Base-by-base conservation (phyloP, 2,329 filamentous ascomycete genomes). In the Aspergillus terreus region DNA sequence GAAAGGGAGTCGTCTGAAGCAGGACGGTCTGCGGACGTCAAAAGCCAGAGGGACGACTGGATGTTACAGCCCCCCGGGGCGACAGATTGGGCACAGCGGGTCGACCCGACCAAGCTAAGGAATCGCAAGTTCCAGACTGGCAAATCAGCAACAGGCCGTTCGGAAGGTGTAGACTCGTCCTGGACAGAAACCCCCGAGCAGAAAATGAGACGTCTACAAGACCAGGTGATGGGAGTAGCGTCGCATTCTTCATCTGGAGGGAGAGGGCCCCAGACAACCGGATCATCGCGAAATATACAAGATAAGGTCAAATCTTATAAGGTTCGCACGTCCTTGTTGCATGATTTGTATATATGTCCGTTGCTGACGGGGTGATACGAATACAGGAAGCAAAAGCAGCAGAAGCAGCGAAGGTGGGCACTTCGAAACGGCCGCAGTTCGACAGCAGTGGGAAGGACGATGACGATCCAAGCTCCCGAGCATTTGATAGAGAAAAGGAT, bases 141-240 rank as follows among this genome's bases (percentile, higher is more conserved):
- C 4, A 85, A 83, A 63, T 77, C 80, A 3, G 77, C 82, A 6
- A 17, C 12, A 70, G 73, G 12, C 66, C 68, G 14, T 62, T 62
- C 9, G 70, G 68, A 70, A 15, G 72, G 67, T 11, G 49, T 58
- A 15, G 66, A 69, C 64, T 84, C 83, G 19, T 83, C 92, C 41
- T 97, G 92, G 92, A 92, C 90, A 0, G 92, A 97, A 70, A 96
- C 90, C 7, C 88, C 90, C 0, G 88, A 92, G 67, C 82, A 96
- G 71, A 95, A 95, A 70, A 83, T 88, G 52, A 85, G 87, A 69
- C 81, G 90, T 36, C 73, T 96, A 19, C 85, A 87, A 61, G 85
- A 95, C 67, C 84, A 94, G 48, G 87, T 95, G 10, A 81, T 96
- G 60, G 92, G 92, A 0, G 82, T 92, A 2, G 73, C 69, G 52